A percentile compares a stretch with the other conserved stretches of the same genome.
These are phyloP conservation scores for Candida dendrica DNA, from an alignment of 805 yeast species.

Conservation along the genomic window DNA sequence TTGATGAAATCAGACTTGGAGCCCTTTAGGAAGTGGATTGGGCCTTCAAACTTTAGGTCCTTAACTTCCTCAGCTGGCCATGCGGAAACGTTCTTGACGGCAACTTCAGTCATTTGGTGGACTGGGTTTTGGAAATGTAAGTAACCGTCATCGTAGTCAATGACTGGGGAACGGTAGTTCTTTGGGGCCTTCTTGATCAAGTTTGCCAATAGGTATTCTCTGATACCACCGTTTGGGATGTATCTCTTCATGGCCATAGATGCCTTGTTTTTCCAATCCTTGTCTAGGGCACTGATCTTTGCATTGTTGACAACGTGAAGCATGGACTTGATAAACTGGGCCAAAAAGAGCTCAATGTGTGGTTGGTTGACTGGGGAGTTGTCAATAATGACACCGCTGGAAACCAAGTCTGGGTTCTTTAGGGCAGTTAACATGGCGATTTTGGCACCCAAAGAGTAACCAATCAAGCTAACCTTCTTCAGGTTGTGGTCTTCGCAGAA, in stretches of 20 bases:
- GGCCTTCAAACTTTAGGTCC: slow-evolving; percentile 20
- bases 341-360: slow-evolving; percentile 26
- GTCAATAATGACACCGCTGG: slow-evolving; percentile 36
- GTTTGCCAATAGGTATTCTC: slow-evolving; percentile 32
- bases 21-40: slow-evolving; percentile 34
- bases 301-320: slow-evolving; percentile 24
- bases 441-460: slow-evolving; percentile 50
- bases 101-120: slow-evolving; percentile 12
- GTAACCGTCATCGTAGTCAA: slow-evolving; percentile 20
- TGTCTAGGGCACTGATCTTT: slow-evolving; percentile 15
- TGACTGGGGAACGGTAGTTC: slow-evolving; percentile 9
- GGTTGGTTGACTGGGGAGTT: slow-evolving; percentile 33
- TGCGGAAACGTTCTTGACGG: slow-evolving; percentile 20
- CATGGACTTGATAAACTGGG: slow-evolving; percentile 31
- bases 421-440: slow-evolving; percentile 38
- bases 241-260: slow-evolving; percentile 10
- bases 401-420: slow-evolving; percentile 29
- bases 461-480: slow-evolving; percentile 24
- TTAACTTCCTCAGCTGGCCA: slow-evolving; percentile 23
- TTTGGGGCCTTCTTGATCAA: slow-evolving; percentile 20
- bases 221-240: slow-evolving; percentile 17
- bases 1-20: slow-evolving; percentile 30
- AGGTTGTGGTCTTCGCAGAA: slow-evolving; percentile 26
- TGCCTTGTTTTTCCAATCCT: slow-evolving; percentile 22
- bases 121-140: slow-evolving; percentile 25